phyloP scores from a whole-genome alignment of 2,329 filamentous ascomycete genomes.

The Celoporthe dispersa region DNA sequence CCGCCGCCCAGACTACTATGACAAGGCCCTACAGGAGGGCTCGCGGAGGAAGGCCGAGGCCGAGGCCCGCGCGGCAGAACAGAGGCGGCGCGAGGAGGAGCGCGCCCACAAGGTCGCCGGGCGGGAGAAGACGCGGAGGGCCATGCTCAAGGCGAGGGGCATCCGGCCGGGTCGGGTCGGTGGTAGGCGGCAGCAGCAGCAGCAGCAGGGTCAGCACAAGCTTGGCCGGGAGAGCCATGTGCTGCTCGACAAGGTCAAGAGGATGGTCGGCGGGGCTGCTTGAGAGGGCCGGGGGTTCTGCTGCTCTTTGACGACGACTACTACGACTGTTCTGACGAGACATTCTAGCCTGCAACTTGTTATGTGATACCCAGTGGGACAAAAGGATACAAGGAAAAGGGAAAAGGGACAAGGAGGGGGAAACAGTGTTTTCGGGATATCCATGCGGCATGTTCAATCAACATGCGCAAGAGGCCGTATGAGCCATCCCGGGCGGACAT shows the following conservation, averaged over 20 bases:
- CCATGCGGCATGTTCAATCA: no score
- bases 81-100: conserved; percentile 60
- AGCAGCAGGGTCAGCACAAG: conserved; percentile 72
- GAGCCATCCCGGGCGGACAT: no score
- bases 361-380: not conserved
- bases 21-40: conserved; percentile 62
- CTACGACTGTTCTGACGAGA: not conserved
- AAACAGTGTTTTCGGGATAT: no score
- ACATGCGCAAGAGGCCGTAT: not conserved
- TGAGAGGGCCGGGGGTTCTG: not conserved
- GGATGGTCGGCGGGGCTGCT: conserved; percentile 57
- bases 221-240: conserved; percentile 80
- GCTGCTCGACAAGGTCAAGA: conserved; percentile 77
- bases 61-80: conserved; percentile 48
- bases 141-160: conserved; percentile 73
- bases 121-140: conserved; percentile 66
- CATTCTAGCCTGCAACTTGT: not conserved
- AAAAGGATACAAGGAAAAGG: no score
- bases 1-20: conserved; percentile 61
- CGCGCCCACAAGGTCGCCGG: conserved; percentile 68
- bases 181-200: conserved; percentile 24
- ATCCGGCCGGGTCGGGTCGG: conserved; percentile 51
- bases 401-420: not conserved
- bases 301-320: not conserved
- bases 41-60: conserved; percentile 48